Percentiles rank a stretch among this genome's conserved stretches.
These are phyloP conservation scores for Aspergillus fumigatiaffinis DNA, from an alignment of 2,329 filamentous ascomycete species.

Conservation along the genomic window DNA sequence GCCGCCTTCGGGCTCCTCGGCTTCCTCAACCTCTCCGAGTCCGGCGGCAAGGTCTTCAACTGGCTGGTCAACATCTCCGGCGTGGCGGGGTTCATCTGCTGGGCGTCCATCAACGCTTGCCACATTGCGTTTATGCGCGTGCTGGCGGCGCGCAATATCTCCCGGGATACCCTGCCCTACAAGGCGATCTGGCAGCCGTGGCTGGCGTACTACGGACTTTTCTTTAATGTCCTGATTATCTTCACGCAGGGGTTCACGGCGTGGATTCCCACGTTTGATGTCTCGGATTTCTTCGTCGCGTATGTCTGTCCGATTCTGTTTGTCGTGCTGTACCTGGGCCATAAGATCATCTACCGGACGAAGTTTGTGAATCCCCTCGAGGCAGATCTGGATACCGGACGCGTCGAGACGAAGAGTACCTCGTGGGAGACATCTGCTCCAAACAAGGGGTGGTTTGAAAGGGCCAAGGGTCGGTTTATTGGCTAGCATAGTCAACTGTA, in stretches of 20 bases:
- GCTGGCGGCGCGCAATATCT: constrained; percentile 52
- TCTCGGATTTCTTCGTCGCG: constrained; percentile 57
- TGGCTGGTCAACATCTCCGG: constrained; percentile 32
- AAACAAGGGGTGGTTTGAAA: constrained; percentile 19
- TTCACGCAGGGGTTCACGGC: constrained; percentile 65
- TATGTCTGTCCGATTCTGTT: constrained; percentile 65
- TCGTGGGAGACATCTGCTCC: constrained; percentile 29
- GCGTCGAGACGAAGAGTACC: constrained; percentile 24
- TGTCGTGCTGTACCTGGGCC: constrained; percentile 53
- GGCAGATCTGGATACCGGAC: constrained; percentile 42
- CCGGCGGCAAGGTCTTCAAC: constrained; percentile 56
- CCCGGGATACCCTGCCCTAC: constrained; percentile 58
- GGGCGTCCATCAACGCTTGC: constrained; percentile 42
- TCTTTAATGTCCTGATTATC: constrained; percentile 61
- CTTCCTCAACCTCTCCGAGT: constrained; percentile 64
- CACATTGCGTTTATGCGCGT: constrained; percentile 63
- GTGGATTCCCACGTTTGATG: constrained; percentile 58
- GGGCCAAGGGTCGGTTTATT: constrained; percentile 13
- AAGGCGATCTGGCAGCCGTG: constrained; percentile 59
- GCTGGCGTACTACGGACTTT: constrained; percentile 60
- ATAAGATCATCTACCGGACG: constrained; percentile 48
- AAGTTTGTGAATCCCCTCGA: constrained; percentile 34
- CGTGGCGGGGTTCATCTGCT: constrained; percentile 30
- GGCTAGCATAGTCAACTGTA: neutral
- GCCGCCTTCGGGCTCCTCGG: constrained; percentile 57